These are phyloP conservation scores for Luvunga scandens DNA, from an alignment of 345 rosid species.

Conservation along the genomic window DNA sequence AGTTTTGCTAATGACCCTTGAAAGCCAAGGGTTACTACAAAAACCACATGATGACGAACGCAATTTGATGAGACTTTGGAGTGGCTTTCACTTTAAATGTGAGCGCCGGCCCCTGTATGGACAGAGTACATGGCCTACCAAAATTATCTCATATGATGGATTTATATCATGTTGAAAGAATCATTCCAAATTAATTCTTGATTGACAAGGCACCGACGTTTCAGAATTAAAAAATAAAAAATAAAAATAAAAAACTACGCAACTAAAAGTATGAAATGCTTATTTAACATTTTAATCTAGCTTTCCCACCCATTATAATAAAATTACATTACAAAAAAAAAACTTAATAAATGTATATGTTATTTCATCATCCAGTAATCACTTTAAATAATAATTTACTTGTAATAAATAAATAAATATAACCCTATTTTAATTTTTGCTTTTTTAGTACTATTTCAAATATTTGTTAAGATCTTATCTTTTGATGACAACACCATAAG, in stretches of 20 bases:
- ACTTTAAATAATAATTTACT: background rate
- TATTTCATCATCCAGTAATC: background rate
- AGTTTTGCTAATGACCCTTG: no score
- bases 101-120: conserved; percentile 1
- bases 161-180: background rate
- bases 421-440: no score
- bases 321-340: no score
- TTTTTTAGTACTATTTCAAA: no score
- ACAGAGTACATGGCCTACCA: conserved; percentile 5
- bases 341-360: background rate
- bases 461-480: background rate
- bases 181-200: background rate
- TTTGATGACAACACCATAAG: background rate
- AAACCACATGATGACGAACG: background rate
- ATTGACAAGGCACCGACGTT: background rate
- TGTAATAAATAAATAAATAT: no score
- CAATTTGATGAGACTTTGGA: background rate
- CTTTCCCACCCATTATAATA: no score
- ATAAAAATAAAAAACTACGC: no score
- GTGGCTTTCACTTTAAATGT: background rate
- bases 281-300: no score
- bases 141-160: conserved; percentile 16
- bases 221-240: no score
- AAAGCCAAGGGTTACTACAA: no score
- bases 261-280: no score